Evolutionary conservation across 2,329 filamentous ascomycete genomes (phyloP), one percentile per base, ranked within the genome.

Genomic region (Fusarium sp.): DNA sequence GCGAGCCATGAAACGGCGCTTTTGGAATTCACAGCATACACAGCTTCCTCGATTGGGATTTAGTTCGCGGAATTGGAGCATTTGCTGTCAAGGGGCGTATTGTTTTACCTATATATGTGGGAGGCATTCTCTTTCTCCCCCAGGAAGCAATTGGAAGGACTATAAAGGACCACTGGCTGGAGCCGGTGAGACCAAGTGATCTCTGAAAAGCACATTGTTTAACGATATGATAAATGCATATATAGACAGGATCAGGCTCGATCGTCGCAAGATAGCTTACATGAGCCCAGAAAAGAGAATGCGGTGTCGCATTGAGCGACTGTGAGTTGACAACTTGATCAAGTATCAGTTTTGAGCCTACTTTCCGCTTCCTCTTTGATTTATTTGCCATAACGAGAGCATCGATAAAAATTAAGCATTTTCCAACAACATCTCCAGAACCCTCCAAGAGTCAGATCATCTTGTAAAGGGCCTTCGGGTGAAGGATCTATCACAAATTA

Each of bases 21-120:
- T 71, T 69, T 73, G 71, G 70, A 73, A 69, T 74, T 74, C 46
- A 56, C 53, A 63, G 36, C 56, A 58, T 47, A 54, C 47, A 64
- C 48, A 47, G 38, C 45, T 45, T 39, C 38, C 45, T 46, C 28
- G 40, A 48, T 49, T 39, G 46, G 26, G 54, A 32, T 57, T 51
- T 19, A 58, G 45, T 52, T 65, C 56, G 60, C 45, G 60, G 48
- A 28, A 55, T 43, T 24, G 38, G 59, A 46, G 47, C 45, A 36
- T 59, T 30, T 52, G 24, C 55, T 47, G 62, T 28, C 26, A 62
- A 58, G 53, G 62, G 64, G 47, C 57, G 58, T 46, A 50, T 48
- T 61, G 36, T 38, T 59, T 68, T 56, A 62, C 51, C 58, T 47
- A 58, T 21, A 23, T 46, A 42, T 24, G 42, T 51, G 52, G 54